phyloP scores from a whole-genome alignment of 495 filamentous ascomycete species.

The Neurospora terricola region DNA sequence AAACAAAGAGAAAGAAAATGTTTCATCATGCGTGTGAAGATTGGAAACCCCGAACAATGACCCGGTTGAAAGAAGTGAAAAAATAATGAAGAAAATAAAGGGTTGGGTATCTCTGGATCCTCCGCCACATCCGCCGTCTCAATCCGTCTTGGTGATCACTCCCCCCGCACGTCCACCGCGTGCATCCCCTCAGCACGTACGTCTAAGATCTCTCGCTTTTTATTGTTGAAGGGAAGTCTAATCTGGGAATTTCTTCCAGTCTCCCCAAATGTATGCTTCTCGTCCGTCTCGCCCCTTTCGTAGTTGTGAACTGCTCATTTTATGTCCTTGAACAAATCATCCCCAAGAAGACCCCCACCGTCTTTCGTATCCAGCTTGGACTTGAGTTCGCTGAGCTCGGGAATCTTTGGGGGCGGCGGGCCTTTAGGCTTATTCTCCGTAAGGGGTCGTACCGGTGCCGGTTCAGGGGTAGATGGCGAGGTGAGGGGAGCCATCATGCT shows the following conservation, averaged over 20 bases:
- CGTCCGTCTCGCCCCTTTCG: background rate
- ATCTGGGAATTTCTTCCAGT: background rate
- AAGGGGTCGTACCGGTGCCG: background rate
- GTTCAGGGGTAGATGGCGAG: slow-evolving; percentile 16
- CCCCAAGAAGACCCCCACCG: slow-evolving; percentile 32
- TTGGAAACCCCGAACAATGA: background rate
- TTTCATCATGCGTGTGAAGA: slow-evolving; percentile 1
- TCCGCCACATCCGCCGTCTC: background rate
- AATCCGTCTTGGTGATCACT: background rate
- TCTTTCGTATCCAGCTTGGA: slow-evolving; percentile 31
- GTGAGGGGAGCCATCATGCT: slow-evolving; percentile 10
- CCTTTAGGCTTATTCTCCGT: slow-evolving; percentile 28
- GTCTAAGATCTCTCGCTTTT: background rate
- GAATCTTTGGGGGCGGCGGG: slow-evolving; percentile 50
- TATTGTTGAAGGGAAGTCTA: background rate
- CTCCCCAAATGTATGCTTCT: background rate
- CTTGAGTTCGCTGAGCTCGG: slow-evolving; percentile 45
- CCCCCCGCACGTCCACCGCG: background rate
- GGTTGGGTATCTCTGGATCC: slow-evolving; percentile 26
- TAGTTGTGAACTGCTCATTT: slow-evolving; percentile 13
- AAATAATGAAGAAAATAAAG: slow-evolving; percentile 8
- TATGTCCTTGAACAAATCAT: slow-evolving; percentile 52
- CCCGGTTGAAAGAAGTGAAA: background rate
- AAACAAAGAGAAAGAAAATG: background rate
- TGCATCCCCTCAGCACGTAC: slow-evolving; percentile 5